phyloP scores from a whole-genome alignment of 2,329 filamentous ascomycete genomes.

The Coniochaeta sp. region DNA sequence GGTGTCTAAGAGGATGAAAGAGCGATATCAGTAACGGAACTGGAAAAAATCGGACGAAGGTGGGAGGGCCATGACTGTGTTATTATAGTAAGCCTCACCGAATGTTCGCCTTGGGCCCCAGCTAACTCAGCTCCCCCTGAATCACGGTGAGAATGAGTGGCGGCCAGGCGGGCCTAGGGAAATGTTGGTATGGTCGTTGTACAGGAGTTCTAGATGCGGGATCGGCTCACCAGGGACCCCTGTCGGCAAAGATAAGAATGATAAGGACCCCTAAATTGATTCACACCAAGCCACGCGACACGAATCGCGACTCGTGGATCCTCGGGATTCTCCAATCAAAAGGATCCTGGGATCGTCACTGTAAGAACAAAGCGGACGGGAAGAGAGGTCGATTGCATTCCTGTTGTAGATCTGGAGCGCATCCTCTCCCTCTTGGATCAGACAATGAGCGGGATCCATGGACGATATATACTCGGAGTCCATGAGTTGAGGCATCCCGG shows the following conservation, averaged over 20 bases:
- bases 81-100: conserved; percentile 2
- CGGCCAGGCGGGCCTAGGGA: background rate
- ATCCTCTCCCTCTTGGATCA: background rate
- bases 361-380: background rate
- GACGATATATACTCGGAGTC: background rate
- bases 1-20: no score
- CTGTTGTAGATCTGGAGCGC: background rate
- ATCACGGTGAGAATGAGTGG: background rate
- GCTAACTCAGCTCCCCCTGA: background rate
- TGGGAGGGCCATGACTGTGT: background rate
- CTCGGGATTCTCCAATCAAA: background rate
- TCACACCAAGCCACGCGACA: background rate
- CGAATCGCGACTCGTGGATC: background rate
- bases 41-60: background rate
- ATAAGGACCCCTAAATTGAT: conserved; percentile 4
- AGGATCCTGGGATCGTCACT: background rate
- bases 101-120: background rate
- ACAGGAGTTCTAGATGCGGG: conserved; percentile 3
- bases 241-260: background rate
- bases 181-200: background rate
- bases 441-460: background rate
- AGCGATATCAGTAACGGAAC: no score
- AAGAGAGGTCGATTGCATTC: background rate
- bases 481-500: background rate
- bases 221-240: conserved; percentile 2